Percentiles rank a stretch among this genome's conserved stretches.
These are phyloP conservation scores for Xerocomellus chrysenteron DNA, from an alignment of 768 basidiomycete species.

Conservation along the genomic window DNA sequence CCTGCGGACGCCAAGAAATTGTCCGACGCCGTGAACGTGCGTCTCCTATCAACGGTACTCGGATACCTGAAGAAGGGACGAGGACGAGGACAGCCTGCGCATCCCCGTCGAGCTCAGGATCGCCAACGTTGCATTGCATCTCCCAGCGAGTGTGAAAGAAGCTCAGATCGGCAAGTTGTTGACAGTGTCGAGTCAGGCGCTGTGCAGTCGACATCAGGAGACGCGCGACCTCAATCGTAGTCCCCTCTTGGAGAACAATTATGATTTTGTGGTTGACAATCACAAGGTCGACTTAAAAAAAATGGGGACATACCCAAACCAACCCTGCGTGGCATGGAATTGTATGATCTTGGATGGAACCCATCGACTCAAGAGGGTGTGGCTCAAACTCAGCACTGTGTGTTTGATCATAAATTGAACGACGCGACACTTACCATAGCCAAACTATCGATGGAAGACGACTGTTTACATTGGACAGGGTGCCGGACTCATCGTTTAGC, in stretches of 20 bases:
- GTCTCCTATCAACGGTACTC: constrained; percentile 77
- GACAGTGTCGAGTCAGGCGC: constrained; percentile 82
- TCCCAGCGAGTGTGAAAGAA: constrained; percentile 63
- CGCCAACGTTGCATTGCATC: constrained; percentile 75
- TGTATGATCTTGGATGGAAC: background rate
- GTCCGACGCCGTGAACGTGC: constrained; percentile 71
- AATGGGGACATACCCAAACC: background rate
- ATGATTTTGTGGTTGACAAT: background rate
- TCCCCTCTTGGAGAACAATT: too few species aligned
- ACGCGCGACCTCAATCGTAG: constrained; percentile 64
- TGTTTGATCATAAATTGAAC: background rate
- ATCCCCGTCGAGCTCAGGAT: constrained; percentile 89
- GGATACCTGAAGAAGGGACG: constrained; percentile 81
- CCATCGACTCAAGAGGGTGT: background rate
- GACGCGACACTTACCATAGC: background rate
- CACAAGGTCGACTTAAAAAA: background rate
- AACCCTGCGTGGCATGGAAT: background rate
- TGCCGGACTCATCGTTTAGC: background rate
- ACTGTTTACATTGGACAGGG: background rate
- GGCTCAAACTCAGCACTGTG: background rate
- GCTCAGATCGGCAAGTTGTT: constrained; percentile 73
- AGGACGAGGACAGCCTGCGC: constrained; percentile 79
- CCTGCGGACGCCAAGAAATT: constrained; percentile 40
- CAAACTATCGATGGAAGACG: background rate
- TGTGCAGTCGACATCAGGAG: constrained; percentile 91